Base-by-base conservation (phyloP, 2,329 filamentous ascomycete species). In the Trematosphaeria pertusa region DNA sequence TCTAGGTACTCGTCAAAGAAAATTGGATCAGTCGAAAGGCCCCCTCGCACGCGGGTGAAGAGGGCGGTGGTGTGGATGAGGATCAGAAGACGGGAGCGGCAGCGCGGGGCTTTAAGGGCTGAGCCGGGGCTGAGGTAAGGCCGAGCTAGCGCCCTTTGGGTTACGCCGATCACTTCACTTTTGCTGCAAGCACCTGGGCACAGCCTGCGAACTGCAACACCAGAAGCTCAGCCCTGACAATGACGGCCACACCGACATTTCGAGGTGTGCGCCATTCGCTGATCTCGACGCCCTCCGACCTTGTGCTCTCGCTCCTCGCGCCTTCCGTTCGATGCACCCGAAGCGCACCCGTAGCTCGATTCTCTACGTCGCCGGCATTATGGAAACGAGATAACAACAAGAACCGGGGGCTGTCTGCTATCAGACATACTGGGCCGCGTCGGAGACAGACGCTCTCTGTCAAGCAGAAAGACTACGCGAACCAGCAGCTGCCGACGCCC, bases 331-430 rank as follows among this genome's bases (percentile, higher is more conserved):
- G 56, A 44, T 58, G 56, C 56, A 40, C 56, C n/a, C 53, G 53
- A 35, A 51, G 33, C 24, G 45, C 58, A 11, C 48, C 85, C 71
- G 72, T 72, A 32, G 83, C 85, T 38, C 58, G 50, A 32, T 86
- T 83, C 47, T 81, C 81, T 40, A 73, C 73, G 54, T 75, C 71
- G 54, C 77, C 74, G 59, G 78, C 61, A 57, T 75, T 78, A 71
- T 77, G 75, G 65, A 80, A 77, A 52, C 84, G 85, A 66, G 92
- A 97, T 76, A 84, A 84, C 75, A 97, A 90, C 78, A 86, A 82
- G 56, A 77, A 84, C 51, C 88, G 94, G 51, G 93, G 91, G 34
- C 84, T 96, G 41, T 96, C 91, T 45, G 87, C 86, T 18, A 80
- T 96, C 46, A 86, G 89, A 58, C 81, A 87, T 38, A 91, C 88